Percentiles rank a stretch among this genome's conserved stretches.
Evolutionary conservation across 495 filamentous ascomycete genomes (phyloP).

Genomic region (Aspergillus heteromorphus): DNA sequence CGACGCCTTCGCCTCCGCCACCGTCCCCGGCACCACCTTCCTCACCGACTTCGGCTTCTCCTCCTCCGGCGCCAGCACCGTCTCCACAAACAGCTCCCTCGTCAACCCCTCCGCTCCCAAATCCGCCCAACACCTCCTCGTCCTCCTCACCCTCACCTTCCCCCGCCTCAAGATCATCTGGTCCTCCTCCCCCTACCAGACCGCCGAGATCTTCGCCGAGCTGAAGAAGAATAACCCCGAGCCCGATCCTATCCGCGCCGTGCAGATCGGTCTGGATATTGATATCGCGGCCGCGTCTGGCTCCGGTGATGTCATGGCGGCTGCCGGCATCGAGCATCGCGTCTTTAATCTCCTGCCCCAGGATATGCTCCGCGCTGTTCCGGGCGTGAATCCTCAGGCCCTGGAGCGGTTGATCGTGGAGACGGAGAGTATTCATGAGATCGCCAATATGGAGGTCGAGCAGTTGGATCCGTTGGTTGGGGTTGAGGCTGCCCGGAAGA

Average conservation of each 20-base stretch:
- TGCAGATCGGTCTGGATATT: conserved; percentile 71
- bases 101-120: conserved; percentile 45
- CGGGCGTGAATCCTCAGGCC: conserved; percentile 78
- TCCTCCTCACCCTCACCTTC: conserved; percentile 88
- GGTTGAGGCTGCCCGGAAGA: conserved; percentile 70
- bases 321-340: conserved; percentile 46
- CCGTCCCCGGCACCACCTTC: conserved; percentile 33
- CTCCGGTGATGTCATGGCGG: conserved; percentile 54
- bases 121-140: conserved; percentile 87
- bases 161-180: conserved; percentile 86
- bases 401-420: conserved; percentile 64
- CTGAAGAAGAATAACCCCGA: conserved; percentile 84
- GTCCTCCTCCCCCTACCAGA: conserved; percentile 91
- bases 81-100: conserved; percentile 36
- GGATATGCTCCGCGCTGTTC: conserved; percentile 84
- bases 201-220: conserved; percentile 92
- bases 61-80: conserved; percentile 53
- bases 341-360: conserved; percentile 63
- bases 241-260: conserved; percentile 84
- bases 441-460: conserved; percentile 79
- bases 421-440: conserved; percentile 69
- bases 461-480: conserved; percentile 72
- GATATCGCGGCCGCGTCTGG: conserved; percentile 49
- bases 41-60: conserved; percentile 59
- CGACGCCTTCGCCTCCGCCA: conserved; percentile 68